These are phyloP conservation scores for Pleurostoma richardsiae DNA, from an alignment of 2,329 filamentous ascomycete species.

Conservation along the genomic window DNA sequence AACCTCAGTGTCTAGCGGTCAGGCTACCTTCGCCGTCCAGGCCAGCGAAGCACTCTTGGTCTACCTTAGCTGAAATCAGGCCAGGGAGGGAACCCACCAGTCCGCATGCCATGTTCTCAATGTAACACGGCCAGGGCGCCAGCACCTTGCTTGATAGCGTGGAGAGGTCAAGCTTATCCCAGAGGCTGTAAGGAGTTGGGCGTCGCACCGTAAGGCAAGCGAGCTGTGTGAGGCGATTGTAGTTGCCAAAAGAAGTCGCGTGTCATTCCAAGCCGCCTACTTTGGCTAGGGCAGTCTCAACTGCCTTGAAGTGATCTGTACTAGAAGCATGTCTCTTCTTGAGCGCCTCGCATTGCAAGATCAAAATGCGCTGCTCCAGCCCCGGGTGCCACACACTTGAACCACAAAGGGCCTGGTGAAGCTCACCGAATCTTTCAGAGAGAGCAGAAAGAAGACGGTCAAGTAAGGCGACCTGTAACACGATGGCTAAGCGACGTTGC, in stretches of 20 bases:
- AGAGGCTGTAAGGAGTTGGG: too few relatives aligned
- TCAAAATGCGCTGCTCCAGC: too few relatives aligned
- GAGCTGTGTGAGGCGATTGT: too few relatives aligned
- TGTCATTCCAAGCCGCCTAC: background rate
- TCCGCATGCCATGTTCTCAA: too few relatives aligned
- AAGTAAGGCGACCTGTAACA: constrained; percentile 25
- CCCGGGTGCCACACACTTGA: too few relatives aligned
- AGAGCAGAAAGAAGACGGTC: constrained; percentile 22
- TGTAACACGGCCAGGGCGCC: too few relatives aligned
- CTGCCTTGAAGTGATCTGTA: background rate
- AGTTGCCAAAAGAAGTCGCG: too few relatives aligned
- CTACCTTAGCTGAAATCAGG: constrained; percentile 30
- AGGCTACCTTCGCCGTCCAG: constrained; percentile 31
- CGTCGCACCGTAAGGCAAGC: too few relatives aligned
- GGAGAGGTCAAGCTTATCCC: too few relatives aligned
- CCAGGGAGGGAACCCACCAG: background rate
- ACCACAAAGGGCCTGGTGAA: background rate
- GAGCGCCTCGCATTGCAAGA: background rate
- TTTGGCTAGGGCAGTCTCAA: background rate
- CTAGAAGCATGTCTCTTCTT: background rate
- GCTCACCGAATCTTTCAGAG: constrained; percentile 1
- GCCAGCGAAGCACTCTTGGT: constrained; percentile 44
- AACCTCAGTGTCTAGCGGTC: constrained; percentile 23
- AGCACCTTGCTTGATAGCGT: too few relatives aligned
- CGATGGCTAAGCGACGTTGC: constrained; percentile 22